phyloP scores from a whole-genome alignment of 306 rosid species.

The Abrus precatorius region DNA sequence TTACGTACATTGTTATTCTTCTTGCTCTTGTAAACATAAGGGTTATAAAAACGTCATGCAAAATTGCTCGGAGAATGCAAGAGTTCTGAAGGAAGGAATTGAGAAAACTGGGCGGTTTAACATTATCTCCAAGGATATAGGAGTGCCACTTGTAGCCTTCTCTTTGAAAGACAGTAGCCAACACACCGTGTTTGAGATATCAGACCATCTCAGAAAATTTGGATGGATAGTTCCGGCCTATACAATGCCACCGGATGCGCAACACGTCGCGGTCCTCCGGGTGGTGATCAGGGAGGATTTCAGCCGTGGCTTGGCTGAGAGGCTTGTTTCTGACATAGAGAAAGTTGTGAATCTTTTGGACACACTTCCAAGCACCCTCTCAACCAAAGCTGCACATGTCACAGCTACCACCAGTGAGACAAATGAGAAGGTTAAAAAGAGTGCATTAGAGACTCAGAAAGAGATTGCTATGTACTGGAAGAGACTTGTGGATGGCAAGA shows the following conservation, averaged over 20 bases:
- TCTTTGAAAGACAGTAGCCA: conserved; percentile 79
- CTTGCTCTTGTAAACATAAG: conserved; percentile 45
- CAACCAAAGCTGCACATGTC: conserved; percentile 60
- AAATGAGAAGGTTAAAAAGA: conserved; percentile 53
- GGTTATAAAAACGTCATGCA: conserved; percentile 83
- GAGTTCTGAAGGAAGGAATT: conserved; percentile 67
- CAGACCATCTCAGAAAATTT: conserved; percentile 70
- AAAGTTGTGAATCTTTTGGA: conserved; percentile 72
- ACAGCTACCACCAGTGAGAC: conserved; percentile 52
- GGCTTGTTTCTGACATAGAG: conserved; percentile 73
- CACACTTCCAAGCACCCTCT: conserved; percentile 47
- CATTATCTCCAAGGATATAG: conserved; percentile 78
- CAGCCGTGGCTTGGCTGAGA: conserved; percentile 77
- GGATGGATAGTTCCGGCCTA: conserved; percentile 98
- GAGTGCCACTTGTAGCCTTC: conserved; percentile 87
- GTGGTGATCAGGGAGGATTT: conserved; percentile 95
- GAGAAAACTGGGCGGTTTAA: conserved; percentile 69
- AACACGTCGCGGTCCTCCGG: conserved; percentile 75
- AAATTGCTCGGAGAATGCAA: conserved; percentile 75
- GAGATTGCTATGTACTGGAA: conserved; percentile 65
- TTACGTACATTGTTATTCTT: conserved; percentile 15
- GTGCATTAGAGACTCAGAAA: conserved; percentile 51
- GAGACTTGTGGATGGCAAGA: conserved; percentile 61
- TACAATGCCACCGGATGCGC: conserved; percentile 79
- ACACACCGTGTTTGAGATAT: conserved; percentile 78